Base-by-base conservation (phyloP, 208 protist species). In the Tritrichomonas foetus region DNA sequence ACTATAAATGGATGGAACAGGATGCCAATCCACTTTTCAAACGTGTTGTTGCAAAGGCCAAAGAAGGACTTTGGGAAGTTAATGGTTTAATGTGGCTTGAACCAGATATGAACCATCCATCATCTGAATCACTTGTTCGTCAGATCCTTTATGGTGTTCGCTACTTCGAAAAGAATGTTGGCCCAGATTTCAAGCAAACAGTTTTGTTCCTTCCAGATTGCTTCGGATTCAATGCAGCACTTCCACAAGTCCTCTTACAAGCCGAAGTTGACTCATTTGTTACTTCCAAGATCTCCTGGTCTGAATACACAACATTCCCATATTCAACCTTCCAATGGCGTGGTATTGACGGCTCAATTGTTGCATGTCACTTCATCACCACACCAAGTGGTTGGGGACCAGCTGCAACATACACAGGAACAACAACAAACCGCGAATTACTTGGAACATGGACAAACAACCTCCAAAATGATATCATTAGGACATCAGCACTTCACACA, bases 121-220 rank as follows among this genome's bases (percentile, higher is more conserved):
- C n/a, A 11, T 39, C 49, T 33, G 92, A 93, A 93, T 93, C 92
- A 50, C 30, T 93, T 14, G 50, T 69, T 11, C 20, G 92, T 1
- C 92, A 93, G 49, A 61, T 93, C 25, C n/a, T 93, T 14, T 93
- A 93, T 50, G 92, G 92, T 66, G 27, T 49, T 22, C 66, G 41
- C 33, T 61, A 47, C 44, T 93, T 93, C 74, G 41, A 93, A 69
- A 50, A n/a, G 5, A 9, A 93, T 22, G 16, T 69, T 47, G 92
- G 92, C 8, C 57, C 27, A 33, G 27, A 61, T 22, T 44, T 44
- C 69, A 53, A 66, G 80, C 50, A 61, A 25, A 61, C 16, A 14
- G 22, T 41, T 36, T 50, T 92, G 8, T 92, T 53, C 49, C 44
- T 92, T 22, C 80, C 80, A 22, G 80, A 92, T 36, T 64, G 49